Evolutionary conservation across 306 rosid species (phyloP).

Genomic region (Sophora flavescens): DNA sequence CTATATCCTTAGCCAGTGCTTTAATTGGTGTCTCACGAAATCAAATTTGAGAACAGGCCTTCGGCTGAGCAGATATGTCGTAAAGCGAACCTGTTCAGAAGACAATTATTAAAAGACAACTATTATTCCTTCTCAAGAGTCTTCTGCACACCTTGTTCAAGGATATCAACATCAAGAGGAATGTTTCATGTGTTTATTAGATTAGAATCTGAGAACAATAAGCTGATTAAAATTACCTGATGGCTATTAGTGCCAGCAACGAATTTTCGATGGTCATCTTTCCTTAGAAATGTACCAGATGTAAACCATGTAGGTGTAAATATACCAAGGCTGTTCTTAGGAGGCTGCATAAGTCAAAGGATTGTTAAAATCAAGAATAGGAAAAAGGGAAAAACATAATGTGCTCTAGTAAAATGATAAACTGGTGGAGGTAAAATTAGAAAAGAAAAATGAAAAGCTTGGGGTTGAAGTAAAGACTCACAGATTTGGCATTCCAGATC

Average conservation of each 20-base stretch:
- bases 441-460: conserved; percentile 6
- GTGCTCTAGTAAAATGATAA: conserved; percentile 19
- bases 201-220: conserved; percentile 29
- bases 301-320: conserved; percentile 97
- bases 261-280: conserved; percentile 88
- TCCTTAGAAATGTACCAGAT: conserved; percentile 74
- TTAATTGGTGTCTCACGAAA: conserved; percentile 88
- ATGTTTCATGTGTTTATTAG: conserved; percentile 20
- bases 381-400: not conserved
- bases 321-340: conserved; percentile 85
- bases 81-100: conserved; percentile 80
- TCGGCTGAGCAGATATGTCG: conserved; percentile 91
- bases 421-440: conserved; percentile 16
- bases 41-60: conserved; percentile 86
- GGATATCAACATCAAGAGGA: conserved; percentile 31
- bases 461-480: conserved; percentile 54
- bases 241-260: conserved; percentile 89
- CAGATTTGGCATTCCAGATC: conserved; percentile 90
- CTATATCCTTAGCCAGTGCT: conserved; percentile 78
- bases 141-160: conserved; percentile 28
- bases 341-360: conserved; percentile 70
- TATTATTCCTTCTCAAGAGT: conserved; percentile 29
- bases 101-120: not conserved
- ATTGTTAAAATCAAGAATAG: conserved; percentile 20
- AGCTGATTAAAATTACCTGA: conserved; percentile 66